These are phyloP conservation scores for Puccinia novopanici DNA, from an alignment of 1,284 basidiomycete genomes.

Conservation along the genomic window DNA sequence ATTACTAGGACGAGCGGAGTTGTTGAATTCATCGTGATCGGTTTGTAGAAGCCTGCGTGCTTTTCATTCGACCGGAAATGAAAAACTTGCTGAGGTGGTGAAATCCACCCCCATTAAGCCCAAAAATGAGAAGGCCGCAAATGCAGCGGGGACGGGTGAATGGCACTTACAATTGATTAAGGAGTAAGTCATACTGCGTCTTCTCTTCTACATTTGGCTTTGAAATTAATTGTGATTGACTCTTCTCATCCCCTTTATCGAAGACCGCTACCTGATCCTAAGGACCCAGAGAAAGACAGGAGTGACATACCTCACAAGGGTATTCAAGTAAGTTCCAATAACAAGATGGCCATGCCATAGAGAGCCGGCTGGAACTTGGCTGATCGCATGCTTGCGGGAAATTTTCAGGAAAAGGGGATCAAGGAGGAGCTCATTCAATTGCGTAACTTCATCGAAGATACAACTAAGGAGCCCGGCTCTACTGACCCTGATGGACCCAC, in stretches of 20 bases:
- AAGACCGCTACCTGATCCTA: conserved; percentile 27
- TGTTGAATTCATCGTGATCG: neutral
- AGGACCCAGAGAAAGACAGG: neutral
- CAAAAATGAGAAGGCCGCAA: conserved; percentile 1
- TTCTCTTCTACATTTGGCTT: neutral
- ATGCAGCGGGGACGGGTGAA: conserved; percentile 15
- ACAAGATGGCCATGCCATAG: neutral
- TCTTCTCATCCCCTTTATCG: no score
- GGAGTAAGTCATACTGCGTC: conserved; percentile 6
- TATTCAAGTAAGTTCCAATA: conserved; percentile 29
- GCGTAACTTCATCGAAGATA: conserved; percentile 22
- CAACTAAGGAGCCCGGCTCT: neutral
- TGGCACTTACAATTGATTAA: conserved; percentile 39
- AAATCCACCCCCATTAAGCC: neutral
- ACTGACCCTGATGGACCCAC: conserved; percentile 10
- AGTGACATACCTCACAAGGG: conserved; percentile 27
- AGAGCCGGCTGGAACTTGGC: neutral
- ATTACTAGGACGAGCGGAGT: no score
- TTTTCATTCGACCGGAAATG: conserved; percentile 12
- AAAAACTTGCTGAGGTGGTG: neutral
- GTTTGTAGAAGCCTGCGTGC: neutral
- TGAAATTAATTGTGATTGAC: neutral
- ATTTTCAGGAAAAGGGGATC: conserved; percentile 6
- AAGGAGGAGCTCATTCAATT: conserved; percentile 15
- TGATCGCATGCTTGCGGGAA: neutral